Conservation (phyloP, 1,284 basidiomycete genomes). For the Rhodotorula mucilaginosa region DNA sequence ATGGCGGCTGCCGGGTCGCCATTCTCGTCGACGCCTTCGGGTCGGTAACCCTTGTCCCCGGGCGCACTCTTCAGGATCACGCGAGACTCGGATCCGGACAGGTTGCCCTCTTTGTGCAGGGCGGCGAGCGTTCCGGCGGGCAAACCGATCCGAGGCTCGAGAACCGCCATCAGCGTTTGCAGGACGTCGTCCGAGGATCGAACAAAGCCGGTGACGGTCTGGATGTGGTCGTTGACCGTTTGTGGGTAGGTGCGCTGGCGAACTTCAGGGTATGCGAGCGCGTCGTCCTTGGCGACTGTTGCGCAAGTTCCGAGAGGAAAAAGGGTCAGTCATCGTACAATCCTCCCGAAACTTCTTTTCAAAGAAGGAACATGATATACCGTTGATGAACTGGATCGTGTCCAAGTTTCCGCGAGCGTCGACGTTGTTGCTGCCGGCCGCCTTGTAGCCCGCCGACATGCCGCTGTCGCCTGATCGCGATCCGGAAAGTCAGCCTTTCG, state of each 20-base stretch:
- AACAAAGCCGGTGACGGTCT: constrained; percentile 26
- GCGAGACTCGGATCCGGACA: constrained; percentile 31
- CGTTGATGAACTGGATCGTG: constrained; percentile 63
- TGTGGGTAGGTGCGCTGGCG: constrained; percentile 36
- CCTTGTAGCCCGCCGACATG: constrained; percentile 58
- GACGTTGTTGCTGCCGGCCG: constrained; percentile 60
- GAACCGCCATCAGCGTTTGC: constrained; percentile 26
- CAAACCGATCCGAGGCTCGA: constrained; percentile 31
- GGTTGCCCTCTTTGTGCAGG: constrained; percentile 32
- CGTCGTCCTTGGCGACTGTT: constrained; percentile 31
- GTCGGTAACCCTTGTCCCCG: constrained; percentile 13
- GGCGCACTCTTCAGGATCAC: constrained; percentile 29
- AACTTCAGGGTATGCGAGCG: constrained; percentile 28
- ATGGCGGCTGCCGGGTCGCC: constrained; percentile 35
- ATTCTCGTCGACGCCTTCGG: constrained; percentile 30
- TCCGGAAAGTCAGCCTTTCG: too few species aligned
- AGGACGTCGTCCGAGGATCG: constrained; percentile 25
- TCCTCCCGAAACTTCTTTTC: too few species aligned
- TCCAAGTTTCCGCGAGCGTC: constrained; percentile 59
- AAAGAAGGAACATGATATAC: neutral
- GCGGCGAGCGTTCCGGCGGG: constrained; percentile 26
- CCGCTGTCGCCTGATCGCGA: constrained; percentile 55
- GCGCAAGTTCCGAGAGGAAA: too few species aligned
- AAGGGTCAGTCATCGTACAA: too few species aligned
- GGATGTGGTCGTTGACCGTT: constrained; percentile 19